A percentile compares a stretch with the other conserved stretches of the same genome.
Conservation (phyloP, 345 rosid species). For the Citrus mangshanensis region DNA sequence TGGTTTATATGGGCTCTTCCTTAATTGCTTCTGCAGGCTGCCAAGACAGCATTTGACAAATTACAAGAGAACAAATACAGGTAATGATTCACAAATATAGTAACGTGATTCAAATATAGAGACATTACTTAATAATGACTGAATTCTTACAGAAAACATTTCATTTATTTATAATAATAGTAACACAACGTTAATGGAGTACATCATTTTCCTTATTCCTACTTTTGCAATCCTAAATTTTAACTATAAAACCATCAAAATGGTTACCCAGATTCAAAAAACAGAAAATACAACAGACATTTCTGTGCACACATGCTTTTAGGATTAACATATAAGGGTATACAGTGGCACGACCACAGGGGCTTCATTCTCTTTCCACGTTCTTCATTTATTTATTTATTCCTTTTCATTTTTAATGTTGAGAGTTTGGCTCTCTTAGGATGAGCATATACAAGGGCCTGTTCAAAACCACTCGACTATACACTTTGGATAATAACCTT, state of each 20-base stretch:
- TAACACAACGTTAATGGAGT: background rate
- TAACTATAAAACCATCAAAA: background rate
- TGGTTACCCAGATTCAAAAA: background rate
- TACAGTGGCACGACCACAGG: background rate
- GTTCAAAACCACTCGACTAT: slow-evolving; percentile 82
- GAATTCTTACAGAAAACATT: background rate
- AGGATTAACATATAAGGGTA: background rate
- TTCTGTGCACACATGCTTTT: background rate
- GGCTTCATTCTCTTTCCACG: too few relatives aligned
- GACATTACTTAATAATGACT: too few relatives aligned
- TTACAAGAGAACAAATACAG: too few relatives aligned
- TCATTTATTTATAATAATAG: background rate
- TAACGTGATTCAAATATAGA: too few relatives aligned
- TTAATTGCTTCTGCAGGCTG: too few relatives aligned
- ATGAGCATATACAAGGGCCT: background rate
- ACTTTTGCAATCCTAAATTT: background rate
- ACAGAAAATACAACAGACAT: background rate
- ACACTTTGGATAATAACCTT: slow-evolving; percentile 76
- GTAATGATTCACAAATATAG: too few relatives aligned
- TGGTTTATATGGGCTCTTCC: too few relatives aligned
- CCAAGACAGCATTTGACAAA: too few relatives aligned
- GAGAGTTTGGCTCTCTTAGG: too few relatives aligned
- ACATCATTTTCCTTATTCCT: background rate
- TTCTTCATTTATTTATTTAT: too few relatives aligned
- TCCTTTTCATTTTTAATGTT: too few relatives aligned